These are phyloP conservation scores for Backusella morwellensis DNA, from an alignment of 192 early-diverging fungal species.

Conservation along the genomic window DNA sequence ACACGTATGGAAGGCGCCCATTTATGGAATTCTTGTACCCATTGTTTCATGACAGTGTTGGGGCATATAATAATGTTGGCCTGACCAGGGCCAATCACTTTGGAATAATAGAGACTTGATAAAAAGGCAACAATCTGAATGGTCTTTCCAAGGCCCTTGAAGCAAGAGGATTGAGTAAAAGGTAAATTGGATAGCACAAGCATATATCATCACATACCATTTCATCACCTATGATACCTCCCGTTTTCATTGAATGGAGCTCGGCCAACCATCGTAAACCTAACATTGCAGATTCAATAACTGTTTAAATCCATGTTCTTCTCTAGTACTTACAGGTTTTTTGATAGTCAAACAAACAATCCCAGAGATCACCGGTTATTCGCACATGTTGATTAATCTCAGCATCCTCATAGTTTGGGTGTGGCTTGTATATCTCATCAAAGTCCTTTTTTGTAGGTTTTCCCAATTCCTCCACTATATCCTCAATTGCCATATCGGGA, in stretches of 20 bases:
- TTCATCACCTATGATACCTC: slow-evolving; percentile 93
- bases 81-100: slow-evolving; percentile 48
- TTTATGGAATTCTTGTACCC: slow-evolving; percentile 78
- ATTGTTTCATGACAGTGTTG: slow-evolving; percentile 77
- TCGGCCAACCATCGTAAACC: slow-evolving; percentile 88
- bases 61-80: slow-evolving; percentile 68
- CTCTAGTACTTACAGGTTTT: slow-evolving; percentile 46
- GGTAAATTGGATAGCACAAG: no score
- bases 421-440: slow-evolving; percentile 49
- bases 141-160: slow-evolving; percentile 88
- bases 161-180: not conserved
- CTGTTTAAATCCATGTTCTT: no score
- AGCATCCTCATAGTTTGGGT: slow-evolving; percentile 50
- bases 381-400: slow-evolving; percentile 47
- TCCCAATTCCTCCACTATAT: not conserved
- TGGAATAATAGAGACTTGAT: slow-evolving; percentile 73
- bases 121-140: slow-evolving; percentile 88
- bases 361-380: slow-evolving; percentile 83
- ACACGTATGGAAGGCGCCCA: slow-evolving; percentile 91
- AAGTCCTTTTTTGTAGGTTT: not conserved
- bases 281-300: not conserved
- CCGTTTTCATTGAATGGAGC: slow-evolving; percentile 80
- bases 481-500: not conserved
- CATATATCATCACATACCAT: slow-evolving; percentile 55
- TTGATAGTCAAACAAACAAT: slow-evolving; percentile 88